Base-by-base conservation (phyloP, 768 basidiomycete species). In the Lactarius tabidus region DNA sequence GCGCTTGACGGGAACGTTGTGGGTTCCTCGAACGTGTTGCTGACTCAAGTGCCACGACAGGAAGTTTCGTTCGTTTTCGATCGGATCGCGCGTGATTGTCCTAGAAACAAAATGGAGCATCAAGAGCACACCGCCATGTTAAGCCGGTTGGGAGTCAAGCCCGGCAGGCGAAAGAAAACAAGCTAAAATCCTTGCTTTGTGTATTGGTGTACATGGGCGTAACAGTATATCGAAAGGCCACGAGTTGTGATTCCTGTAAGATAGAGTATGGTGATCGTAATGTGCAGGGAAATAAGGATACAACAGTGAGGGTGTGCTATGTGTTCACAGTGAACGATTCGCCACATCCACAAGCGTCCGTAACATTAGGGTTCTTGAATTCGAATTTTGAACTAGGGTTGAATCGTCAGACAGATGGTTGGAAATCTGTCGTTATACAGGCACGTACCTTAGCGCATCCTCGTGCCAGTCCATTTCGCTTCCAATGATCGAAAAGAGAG, bases 391-490 rank as follows among this genome's bases (percentile, higher is more conserved):
- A 85, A 73, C 91, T 92, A 71, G 7, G n/a, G 36, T 20, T 54
- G 14, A 41, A 67, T 64, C 48, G 67, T 59, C 55, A 59, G 59
- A 51, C 35, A 51, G 48, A 51, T 28, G 33, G 55, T 20, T n/a
- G 6, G 36, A 39, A 45, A 33, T 15, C 18, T 26, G n/a, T 36
- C 41, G 63, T 71, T 38, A 6, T 51, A 51, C 48, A 26, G 63
- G 60, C 58, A 78, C 87, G 60, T 65, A 91, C 90, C 93, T 95
- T 51, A 99, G 78, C 36, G 86, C 76, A 74, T 96, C 94, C 78
- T 98, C 97, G 65, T 86, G 83, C 97, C 97, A 99, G 74, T 96
- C 94, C 97, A 99, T 99, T 81, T 92, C 91, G 75, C 93, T 96
- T 57, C 97, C 97, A 66, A 99, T 97, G 70, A 99, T 97, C 64